These are phyloP conservation scores for Solidago caesia DNA, from an alignment of 129 eudicot species.

Conservation along the genomic window DNA sequence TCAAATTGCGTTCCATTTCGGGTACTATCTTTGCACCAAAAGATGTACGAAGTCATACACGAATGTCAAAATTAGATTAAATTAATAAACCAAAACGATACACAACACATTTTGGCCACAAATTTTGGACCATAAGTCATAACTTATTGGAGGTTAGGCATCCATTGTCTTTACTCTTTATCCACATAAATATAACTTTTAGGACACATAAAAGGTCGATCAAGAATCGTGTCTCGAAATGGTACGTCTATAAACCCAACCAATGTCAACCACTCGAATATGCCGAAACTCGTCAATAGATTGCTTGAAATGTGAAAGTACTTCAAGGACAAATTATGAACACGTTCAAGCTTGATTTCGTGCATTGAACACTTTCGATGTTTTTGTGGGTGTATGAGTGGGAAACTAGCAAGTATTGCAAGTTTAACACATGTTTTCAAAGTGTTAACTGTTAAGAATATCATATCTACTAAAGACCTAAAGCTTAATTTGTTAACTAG, in stretches of 20 bases:
- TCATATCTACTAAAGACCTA: no score
- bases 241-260: conserved; percentile 14
- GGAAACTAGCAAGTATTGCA: neutral
- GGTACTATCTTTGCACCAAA: conserved; percentile 16
- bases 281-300: conserved; percentile 20
- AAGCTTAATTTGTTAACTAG: no score
- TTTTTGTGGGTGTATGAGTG: no score
- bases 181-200: conserved; percentile 28
- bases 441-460: no score
- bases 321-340: conserved; percentile 23
- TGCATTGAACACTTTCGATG: neutral
- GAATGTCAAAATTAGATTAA: conserved; percentile 12
- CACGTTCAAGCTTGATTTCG: neutral
- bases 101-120: neutral
- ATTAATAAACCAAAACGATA: conserved; percentile 17
- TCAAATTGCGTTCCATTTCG: conserved; percentile 3
- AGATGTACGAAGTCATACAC: conserved; percentile 18
- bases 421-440: neutral
- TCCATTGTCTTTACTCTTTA: conserved; percentile 26
- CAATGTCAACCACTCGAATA: conserved; percentile 26
- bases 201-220: conserved; percentile 20
- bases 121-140: conserved; percentile 25
- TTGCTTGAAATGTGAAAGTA: conserved; percentile 28
- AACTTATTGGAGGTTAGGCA: conserved; percentile 26
- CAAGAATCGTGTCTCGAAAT: conserved; percentile 27